These are phyloP conservation scores for Rhodamnia rubescens DNA, from an alignment of 345 rosid species.

Conservation along the genomic window DNA sequence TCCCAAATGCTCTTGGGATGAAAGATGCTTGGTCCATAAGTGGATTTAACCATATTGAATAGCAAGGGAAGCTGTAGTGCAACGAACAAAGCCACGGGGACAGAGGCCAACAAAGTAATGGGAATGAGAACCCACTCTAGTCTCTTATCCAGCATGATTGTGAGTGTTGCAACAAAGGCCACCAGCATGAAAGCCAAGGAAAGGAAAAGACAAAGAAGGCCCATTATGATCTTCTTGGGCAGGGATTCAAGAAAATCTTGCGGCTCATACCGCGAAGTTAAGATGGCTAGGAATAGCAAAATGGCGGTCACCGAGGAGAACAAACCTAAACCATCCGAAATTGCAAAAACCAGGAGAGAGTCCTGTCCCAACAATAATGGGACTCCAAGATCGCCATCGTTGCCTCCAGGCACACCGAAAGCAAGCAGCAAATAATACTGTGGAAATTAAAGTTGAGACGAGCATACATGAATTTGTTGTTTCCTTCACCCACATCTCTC, in stretches of 20 bases:
- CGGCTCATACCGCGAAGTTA: constrained; percentile 6
- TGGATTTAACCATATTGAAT: background rate
- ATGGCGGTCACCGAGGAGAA: constrained; percentile 10
- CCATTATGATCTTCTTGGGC: background rate
- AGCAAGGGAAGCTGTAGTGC: background rate
- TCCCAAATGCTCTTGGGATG: background rate
- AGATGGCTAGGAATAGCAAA: constrained; percentile 13
- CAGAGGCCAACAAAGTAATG: background rate
- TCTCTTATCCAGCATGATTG: too few relatives aligned
- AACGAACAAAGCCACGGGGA: background rate
- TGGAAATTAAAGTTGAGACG: constrained; percentile 17
- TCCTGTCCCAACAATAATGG: background rate
- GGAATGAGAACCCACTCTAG: too few relatives aligned
- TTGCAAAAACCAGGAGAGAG: constrained; percentile 4
- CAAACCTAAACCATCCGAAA: constrained; percentile 13
- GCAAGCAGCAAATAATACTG: background rate
- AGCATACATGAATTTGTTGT: constrained; percentile 16
- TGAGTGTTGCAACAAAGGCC: too few relatives aligned
- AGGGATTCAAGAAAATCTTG: constrained; percentile 4
- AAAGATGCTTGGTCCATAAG: background rate
- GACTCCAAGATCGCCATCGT: background rate
- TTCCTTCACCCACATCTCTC: constrained; percentile 3
- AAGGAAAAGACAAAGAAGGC: background rate
- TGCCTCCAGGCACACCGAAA: constrained; percentile 17
- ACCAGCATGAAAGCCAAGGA: background rate